Base-by-base conservation (phyloP, 768 basidiomycete genomes). In the Pleurotus tuoliensis region DNA sequence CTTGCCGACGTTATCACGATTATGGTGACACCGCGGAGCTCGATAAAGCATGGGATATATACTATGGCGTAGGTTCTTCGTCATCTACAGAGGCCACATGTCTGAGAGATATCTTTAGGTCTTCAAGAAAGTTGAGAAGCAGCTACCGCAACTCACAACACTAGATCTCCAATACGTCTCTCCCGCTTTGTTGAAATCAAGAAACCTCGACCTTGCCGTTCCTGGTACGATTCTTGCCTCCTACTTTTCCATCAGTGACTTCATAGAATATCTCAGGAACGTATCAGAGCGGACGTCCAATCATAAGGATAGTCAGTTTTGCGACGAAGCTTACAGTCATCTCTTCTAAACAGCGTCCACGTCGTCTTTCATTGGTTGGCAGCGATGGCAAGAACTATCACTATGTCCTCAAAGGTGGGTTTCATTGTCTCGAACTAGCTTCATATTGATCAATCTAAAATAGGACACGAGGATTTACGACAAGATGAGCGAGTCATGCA, bases 401-500 rank as follows among this genome's bases (percentile, higher is more conserved):
- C 64, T 99, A 92, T 68, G 63, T 81, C 30, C 79, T 99, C 53
- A 99, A 99, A 81, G 97, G 93, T 90, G 58, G 4, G 61, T 57
- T 58, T 18, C 49, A 46, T 34, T 15, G 13, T 13, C 38, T 54
- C 13, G 9, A 45, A 37, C 41, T 47, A 20, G 43, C 43, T 22
- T 7, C 18, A 18, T 18, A 47, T 46, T 58, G 48, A 57, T 41
- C 25, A n/a, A 34, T 51, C 8, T 25, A 55, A 44, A 46, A 9
- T 60, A 95, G 94, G 97, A 6, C 97, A 99, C 70, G 97, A 99
- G 74, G 97, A 99, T 75, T 79, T 99, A 50, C 94, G 97, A 40
- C 97, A 98, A 72, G 97, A 99, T 67, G 97, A 99, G 65, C 84
- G 97, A 59, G 97, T 98, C 56, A 98, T 98, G 96, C 97, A 99